These are phyloP conservation scores for Yamadazyma aaseri DNA, from an alignment of 1,139 yeast genomes.

Conservation along the genomic window DNA sequence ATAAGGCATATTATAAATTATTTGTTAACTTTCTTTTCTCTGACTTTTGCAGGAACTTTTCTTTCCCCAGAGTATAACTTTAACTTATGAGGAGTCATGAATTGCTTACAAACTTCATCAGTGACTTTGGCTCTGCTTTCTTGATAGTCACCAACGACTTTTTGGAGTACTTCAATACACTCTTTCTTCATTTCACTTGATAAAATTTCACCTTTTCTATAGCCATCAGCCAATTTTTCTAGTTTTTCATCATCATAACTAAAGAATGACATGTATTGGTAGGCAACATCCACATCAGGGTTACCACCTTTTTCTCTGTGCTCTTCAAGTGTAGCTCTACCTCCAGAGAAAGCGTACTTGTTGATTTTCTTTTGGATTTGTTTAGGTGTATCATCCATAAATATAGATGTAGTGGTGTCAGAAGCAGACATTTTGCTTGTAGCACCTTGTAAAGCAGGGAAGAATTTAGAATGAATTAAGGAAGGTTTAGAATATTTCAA, in stretches of 20 bases:
- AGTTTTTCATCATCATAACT: conserved; percentile 83
- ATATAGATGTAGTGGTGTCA: conserved; percentile 73
- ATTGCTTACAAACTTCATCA: conserved; percentile 63
- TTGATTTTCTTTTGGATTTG: conserved; percentile 93
- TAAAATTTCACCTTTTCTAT: conserved; percentile 77
- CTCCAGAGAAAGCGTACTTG: conserved; percentile 97
- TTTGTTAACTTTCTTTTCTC: conserved; percentile 30
- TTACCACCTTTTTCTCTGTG: conserved; percentile 90
- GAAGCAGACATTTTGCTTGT: conserved; percentile 97
- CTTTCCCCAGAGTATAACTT: conserved; percentile 72
- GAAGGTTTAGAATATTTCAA: conserved; percentile 90
- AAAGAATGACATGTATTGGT: conserved; percentile 88
- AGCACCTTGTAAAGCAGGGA: conserved; percentile 98
- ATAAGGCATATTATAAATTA: conserved; percentile 1
- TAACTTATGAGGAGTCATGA: conserved; percentile 84
- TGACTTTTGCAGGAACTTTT: conserved; percentile 63
- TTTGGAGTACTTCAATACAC: conserved; percentile 78
- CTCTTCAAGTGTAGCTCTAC: conserved; percentile 81
- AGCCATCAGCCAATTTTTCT: conserved; percentile 58
- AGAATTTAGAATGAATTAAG: conserved; percentile 88
- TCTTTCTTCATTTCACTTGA: conserved; percentile 93
- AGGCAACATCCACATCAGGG: conserved; percentile 95
- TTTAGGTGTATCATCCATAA: conserved; percentile 91
- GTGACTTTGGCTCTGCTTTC: conserved; percentile 67
- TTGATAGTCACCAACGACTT: conserved; percentile 80